These are phyloP conservation scores for Sporothrix variecibatus DNA, from an alignment of 2,329 filamentous ascomycete genomes.

Conservation along the genomic window DNA sequence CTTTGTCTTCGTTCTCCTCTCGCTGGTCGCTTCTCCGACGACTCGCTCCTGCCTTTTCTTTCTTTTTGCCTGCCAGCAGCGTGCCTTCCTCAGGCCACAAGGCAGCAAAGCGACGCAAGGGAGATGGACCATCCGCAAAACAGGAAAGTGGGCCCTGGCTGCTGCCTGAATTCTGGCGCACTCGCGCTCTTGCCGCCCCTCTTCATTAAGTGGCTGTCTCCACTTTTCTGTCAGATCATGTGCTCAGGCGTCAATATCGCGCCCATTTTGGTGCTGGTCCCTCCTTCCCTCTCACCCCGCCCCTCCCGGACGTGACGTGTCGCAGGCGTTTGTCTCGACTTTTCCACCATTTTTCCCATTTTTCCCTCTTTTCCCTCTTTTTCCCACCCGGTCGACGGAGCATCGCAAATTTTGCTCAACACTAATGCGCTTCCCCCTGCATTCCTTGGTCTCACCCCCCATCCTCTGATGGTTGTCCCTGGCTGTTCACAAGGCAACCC, in stretches of 20 bases:
- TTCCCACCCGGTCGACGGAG: slow-evolving; percentile 8
- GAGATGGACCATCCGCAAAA: background rate
- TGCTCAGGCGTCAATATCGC: slow-evolving; percentile 36
- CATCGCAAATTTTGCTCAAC: slow-evolving; percentile 19
- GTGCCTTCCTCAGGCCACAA: slow-evolving; percentile 6
- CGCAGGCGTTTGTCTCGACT: slow-evolving; percentile 16
- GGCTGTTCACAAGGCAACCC: slow-evolving; percentile 16
- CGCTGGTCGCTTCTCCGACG: background rate
- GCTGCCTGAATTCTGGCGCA: slow-evolving; percentile 20
- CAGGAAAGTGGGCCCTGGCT: background rate
- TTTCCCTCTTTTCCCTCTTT: background rate
- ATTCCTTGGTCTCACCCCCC: slow-evolving; percentile 21
- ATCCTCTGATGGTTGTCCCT: background rate
- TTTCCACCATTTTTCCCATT: slow-evolving; percentile 2
- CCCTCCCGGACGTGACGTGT: slow-evolving; percentile 22
- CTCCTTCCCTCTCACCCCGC: slow-evolving; percentile 14
- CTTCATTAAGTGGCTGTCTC: slow-evolving; percentile 8
- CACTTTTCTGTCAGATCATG: slow-evolving; percentile 30
- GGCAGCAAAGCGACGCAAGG: slow-evolving; percentile 17
- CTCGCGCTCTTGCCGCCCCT: background rate
- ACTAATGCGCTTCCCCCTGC: slow-evolving; percentile 20
- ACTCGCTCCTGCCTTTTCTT: background rate
- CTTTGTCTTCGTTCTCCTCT: background rate
- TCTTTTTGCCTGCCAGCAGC: background rate
- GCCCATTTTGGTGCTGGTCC: slow-evolving; percentile 23